Evolutionary conservation across 768 basidiomycete species (phyloP), one percentile per base, ranked within the genome.

Genomic region (Pleurotus platypus): DNA sequence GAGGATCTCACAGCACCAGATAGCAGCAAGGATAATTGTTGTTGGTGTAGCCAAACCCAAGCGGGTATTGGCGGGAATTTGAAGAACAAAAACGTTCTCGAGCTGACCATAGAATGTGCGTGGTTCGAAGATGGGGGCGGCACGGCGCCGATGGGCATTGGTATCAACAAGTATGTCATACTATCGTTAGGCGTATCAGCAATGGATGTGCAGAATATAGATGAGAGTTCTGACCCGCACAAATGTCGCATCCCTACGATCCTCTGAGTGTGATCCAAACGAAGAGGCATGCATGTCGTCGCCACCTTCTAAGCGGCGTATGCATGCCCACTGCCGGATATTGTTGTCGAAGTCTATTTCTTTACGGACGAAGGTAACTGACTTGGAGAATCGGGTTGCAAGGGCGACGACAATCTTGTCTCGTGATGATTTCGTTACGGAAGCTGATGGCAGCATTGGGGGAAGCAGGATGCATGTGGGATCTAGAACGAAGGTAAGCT

Each of bases 41-140:
- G 55, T 42, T 7, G 62, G 57, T 11, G 39, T 42, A 8, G 16
- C 5, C 13, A 70, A 47, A 13, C 61, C 58, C 38, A 66, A 60
- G 5, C 18, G 46, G 9, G 26, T 45, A 0, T 62, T 56, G 3
- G 49, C 46, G 4, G 62, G 62, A 1, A 73, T 46, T 3, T 57
- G 56, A 15, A 76, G 30, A 15, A 66, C 57, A 30, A 71, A 59
- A 12, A 77, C 66, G 38, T 64, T 50, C 47, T 67, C 57, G 2
- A 77, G 67, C 56, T 71, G 70, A 1, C 75, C 74, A 60, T 62
- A 77, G 58, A 68, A 73, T 12, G 64, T 60, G 37, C 53, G 12
- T 13, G 46, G 49, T 22, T 49, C 40, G 22, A 64, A 66, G 11
- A 62, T 35, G 8, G 63, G 58, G 3, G 13, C 45, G 22, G 6